phyloP scores from a whole-genome alignment of 106 monocot species.

The Dioscorea dumetorum region DNA sequence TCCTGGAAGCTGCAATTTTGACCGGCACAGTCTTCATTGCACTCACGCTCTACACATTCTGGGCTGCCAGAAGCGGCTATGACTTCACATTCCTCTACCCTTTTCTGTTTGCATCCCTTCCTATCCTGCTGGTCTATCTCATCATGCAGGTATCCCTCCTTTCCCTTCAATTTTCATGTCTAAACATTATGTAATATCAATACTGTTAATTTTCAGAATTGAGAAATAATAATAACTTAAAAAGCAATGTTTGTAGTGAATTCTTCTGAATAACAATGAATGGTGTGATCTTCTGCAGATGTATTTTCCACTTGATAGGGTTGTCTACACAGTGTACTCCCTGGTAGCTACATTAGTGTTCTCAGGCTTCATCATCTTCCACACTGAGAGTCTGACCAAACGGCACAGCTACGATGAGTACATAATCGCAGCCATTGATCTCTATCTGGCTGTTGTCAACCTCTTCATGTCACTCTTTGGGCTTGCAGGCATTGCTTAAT shows the following conservation, averaged over 20 bases:
- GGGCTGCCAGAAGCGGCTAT: slow-evolving; percentile 16
- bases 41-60: slow-evolving; percentile 33
- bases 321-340: slow-evolving; percentile 18
- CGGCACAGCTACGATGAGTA: slow-evolving; percentile 44
- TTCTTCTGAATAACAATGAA: too few species aligned
- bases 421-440: slow-evolving; percentile 18
- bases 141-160: slow-evolving; percentile 13
- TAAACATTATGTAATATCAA: too few species aligned
- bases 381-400: slow-evolving; percentile 50
- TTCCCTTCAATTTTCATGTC: too few species aligned
- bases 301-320: slow-evolving; percentile 16
- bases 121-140: slow-evolving; percentile 14
- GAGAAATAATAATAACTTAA: too few species aligned
- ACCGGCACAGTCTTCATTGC: slow-evolving; percentile 7
- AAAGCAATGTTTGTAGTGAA: too few species aligned
- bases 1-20: slow-evolving; percentile 23
- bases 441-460: slow-evolving; percentile 31
- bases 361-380: slow-evolving; percentile 24
- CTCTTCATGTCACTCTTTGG: slow-evolving; percentile 21
- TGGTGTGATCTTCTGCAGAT: slow-evolving; percentile 3
- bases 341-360: slow-evolving; percentile 11
- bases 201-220: too few species aligned
- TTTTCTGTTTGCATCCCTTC: slow-evolving; percentile 18
- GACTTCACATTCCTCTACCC: slow-evolving; percentile 22
- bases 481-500: slow-evolving; percentile 5